A percentile compares a stretch with the other conserved stretches of the same genome.
These are phyloP conservation scores for Trichosporon ovoides DNA, from an alignment of 1,284 basidiomycete species.

Conservation along the genomic window DNA sequence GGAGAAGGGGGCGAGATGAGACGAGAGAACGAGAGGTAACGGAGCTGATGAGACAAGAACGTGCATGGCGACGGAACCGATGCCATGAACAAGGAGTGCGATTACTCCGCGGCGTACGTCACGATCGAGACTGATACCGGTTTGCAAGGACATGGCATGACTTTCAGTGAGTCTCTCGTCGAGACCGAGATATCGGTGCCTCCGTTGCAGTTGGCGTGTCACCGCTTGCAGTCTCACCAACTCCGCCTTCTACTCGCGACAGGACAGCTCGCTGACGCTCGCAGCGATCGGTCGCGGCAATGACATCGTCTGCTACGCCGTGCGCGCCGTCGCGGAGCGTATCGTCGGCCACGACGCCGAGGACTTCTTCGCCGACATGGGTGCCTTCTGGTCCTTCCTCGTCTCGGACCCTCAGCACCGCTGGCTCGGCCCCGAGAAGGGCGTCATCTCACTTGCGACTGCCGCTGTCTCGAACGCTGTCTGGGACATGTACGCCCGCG, in stretches of 20 bases:
- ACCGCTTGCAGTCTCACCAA: too few species aligned
- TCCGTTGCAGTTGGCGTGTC: too few species aligned
- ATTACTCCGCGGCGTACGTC: slow-evolving; percentile 90
- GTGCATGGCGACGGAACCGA: slow-evolving; percentile 81
- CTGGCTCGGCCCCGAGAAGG: slow-evolving; percentile 61
- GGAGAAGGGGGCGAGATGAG: too few species aligned
- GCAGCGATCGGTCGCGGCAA: slow-evolving; percentile 86
- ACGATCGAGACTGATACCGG: slow-evolving; percentile 61
- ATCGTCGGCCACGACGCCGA: slow-evolving; percentile 80
- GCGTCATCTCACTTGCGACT: slow-evolving; percentile 55
- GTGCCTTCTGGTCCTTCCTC: slow-evolving; percentile 54
- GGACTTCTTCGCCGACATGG: slow-evolving; percentile 82
- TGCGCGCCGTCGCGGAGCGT: slow-evolving; percentile 68
- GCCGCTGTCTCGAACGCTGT: slow-evolving; percentile 55
- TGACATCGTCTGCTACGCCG: slow-evolving; percentile 82
- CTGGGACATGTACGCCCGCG: slow-evolving; percentile 54
- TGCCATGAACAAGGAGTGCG: slow-evolving; percentile 89
- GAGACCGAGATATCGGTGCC: too few species aligned
- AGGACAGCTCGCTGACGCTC: not conserved
- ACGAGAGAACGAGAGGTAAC: slow-evolving; percentile 16
- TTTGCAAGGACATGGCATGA: slow-evolving; percentile 85
- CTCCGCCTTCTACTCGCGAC: not conserved
- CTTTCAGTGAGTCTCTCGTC: slow-evolving; percentile 72
- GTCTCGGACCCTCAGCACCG: slow-evolving; percentile 80
- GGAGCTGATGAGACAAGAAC: slow-evolving; percentile 38